Base-by-base conservation (phyloP, 108 stramenopile species). In the Nitzschia sp. region DNA sequence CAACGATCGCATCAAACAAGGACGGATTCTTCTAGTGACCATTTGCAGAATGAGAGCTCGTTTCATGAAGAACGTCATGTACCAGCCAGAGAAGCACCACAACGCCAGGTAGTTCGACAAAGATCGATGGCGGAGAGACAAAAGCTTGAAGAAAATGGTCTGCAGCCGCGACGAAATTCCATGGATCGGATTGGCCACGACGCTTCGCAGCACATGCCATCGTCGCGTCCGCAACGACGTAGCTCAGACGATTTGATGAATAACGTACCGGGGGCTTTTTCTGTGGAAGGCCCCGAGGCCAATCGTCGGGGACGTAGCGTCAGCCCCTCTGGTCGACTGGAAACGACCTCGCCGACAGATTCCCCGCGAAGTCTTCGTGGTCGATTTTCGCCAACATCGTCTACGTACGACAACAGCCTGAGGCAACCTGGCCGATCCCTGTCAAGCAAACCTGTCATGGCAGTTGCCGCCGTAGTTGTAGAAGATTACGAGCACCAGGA, bases 401-500 rank as follows among this genome's bases (percentile, higher is more conserved):
- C n/a, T n/a, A n/a, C n/a, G n/a, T n/a, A n/a, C n/a, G 21, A 21
- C n/a, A n/a, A 9, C n/a, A 19, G 8, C 18, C 17, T 23, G 4
- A 8, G 19, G 21, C 49, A 21, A 19, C 49, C 49, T 19, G 5
- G 4, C 18, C 4, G 19, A 23, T 4, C 4, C 4, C 17, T 51
- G 49, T 51, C 49, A 8, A 19, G 13, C 19, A 51, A 19, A 21
- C n/a, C 35, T 2, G 61, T 42, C 33, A 26, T 62, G 21, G 38
- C 42, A 23, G 61, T 62, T 13, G 61, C 61, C 2, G 61, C 61
- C 24, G 24, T 62, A n/a, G 42, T 62, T 5, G 61, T 62, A 2
- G 61, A 62, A 42, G 61, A 62, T 46, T 42, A 34, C 9, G 61
- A 62, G 23, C 36, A 21, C 42, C 42, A 62, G 18, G 61, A 45